Base-by-base conservation (phyloP, 176 grass and related monocot genomes). In the Neostapfia colusana region DNA sequence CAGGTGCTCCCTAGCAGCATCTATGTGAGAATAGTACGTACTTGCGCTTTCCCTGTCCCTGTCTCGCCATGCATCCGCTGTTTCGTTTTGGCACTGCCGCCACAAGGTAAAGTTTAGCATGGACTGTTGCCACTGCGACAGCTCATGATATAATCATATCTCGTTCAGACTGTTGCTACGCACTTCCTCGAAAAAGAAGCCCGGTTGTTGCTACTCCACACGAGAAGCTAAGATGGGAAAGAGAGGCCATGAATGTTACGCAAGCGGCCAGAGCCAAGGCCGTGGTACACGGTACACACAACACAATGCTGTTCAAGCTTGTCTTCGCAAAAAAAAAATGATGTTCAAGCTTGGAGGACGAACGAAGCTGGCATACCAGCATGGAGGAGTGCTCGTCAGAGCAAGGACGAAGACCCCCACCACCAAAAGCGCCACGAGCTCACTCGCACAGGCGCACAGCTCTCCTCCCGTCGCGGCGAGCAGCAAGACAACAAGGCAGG, bases 321-420 rank as follows among this genome's bases (percentile, higher is more conserved):
- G 77, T 31, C 31, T 31, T 31, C 31, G 31, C 31, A 31, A 31
- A 31, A 31, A n/a, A n/a, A 31, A 31, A 17, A 16, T 17, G 34
- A 37, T 27, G 71, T 35, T 51, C 64, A 56, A 68, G 76, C 64
- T 43, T 79, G 77, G 10, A 67, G 54, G 55, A 54, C 20, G 49
- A 51, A 41, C 35, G 65, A 70, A 24, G 51, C 69, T 8, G 7
- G 31, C 25, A n/a, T 10, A 1, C 3, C 5, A 7, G 25, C 72
- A 59, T 46, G 64, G 51, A 17, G 18, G 15, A 17, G 15, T 49
- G 42, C 45, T 66, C 61, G 38, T 65, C 79, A 63, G 75, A 73
- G 69, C 43, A 64, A 64, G 79, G 69, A 64, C 69, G 73, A 81
- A 64, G 69, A 10, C 43, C 21, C 50, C 68, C 79, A 54, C 69